Evolutionary conservation across 2,329 filamentous ascomycete species (phyloP).

Genomic region (Sphaerulina musiva): DNA sequence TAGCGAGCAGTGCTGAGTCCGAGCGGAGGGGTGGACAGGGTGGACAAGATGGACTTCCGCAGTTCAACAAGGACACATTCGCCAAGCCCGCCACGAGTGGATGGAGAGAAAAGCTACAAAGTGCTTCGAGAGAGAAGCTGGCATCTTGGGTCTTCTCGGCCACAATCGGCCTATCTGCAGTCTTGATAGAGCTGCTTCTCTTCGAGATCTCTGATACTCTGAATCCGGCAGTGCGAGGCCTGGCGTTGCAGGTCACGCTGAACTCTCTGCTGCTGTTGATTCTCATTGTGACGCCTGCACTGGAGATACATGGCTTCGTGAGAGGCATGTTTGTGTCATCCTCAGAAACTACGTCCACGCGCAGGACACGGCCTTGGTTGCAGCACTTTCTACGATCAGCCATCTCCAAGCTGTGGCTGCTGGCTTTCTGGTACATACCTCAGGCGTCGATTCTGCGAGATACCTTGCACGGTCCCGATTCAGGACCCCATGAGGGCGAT

Average conservation of each 20-base stretch:
- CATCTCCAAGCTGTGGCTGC: constrained; percentile 63
- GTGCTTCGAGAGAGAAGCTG: constrained; percentile 34
- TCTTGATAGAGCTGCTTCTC: constrained; percentile 72
- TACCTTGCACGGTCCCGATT: constrained; percentile 39
- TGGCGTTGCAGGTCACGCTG: constrained; percentile 64
- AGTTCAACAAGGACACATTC: constrained; percentile 49
- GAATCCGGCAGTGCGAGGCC: constrained; percentile 58
- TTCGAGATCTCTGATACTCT: constrained; percentile 75
- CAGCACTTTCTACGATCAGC: constrained; percentile 47
- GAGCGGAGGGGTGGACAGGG: constrained; percentile 36
- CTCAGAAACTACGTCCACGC: constrained; percentile 56
- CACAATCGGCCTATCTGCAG: constrained; percentile 69
- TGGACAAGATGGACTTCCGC: constrained; percentile 52
- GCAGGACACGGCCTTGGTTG: constrained; percentile 51
- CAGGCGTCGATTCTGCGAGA: constrained; percentile 33
- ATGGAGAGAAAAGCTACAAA: constrained; percentile 17
- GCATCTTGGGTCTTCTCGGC: constrained; percentile 59
- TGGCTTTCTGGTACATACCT: constrained; percentile 61
- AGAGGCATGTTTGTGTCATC: constrained; percentile 52
- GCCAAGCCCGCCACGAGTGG: constrained; percentile 15
- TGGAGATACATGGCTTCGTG: constrained; percentile 58
- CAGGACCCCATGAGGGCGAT: constrained; percentile 30
- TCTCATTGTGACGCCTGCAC: constrained; percentile 67
- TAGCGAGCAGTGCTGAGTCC: constrained; percentile 47
- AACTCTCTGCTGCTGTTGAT: constrained; percentile 65